phyloP scores from a whole-genome alignment of 1,284 basidiomycete genomes.

The Paramarasmius palmivorus region DNA sequence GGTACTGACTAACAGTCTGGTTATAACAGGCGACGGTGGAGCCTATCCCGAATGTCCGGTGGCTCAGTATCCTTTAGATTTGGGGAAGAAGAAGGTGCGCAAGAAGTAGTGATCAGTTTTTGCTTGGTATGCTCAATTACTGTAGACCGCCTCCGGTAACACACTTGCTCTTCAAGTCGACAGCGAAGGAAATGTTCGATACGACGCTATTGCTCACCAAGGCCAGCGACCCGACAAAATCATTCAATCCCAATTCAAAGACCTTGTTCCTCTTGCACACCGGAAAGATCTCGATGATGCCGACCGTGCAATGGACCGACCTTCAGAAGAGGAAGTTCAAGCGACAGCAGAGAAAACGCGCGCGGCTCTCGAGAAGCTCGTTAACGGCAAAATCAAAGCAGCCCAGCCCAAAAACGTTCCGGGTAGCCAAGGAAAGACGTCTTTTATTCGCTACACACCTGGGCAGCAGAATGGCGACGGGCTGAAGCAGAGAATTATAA shows the following conservation, averaged over 20 bases:
- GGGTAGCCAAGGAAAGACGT: slow-evolving; percentile 75
- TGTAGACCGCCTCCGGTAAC: slow-evolving; percentile 87
- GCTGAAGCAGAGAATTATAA: slow-evolving; percentile 95
- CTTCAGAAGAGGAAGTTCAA: slow-evolving; percentile 88
- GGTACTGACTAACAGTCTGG: slow-evolving; percentile 10
- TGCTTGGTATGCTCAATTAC: slow-evolving; percentile 4
- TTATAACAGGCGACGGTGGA: slow-evolving; percentile 79
- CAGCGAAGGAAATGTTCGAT: slow-evolving; percentile 93
- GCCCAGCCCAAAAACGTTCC: slow-evolving; percentile 91
- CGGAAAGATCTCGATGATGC: slow-evolving; percentile 85
- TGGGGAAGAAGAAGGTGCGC: slow-evolving; percentile 91
- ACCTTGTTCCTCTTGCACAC: slow-evolving; percentile 91
- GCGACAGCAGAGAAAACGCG: slow-evolving; percentile 89
- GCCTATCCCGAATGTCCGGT: slow-evolving; percentile 97
- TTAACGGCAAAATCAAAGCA: slow-evolving; percentile 95
- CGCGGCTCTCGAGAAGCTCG: slow-evolving; percentile 89
- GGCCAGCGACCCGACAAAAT: slow-evolving; percentile 85
- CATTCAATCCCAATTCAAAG: slow-evolving; percentile 96
- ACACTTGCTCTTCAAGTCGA: slow-evolving; percentile 97
- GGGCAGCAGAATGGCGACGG: slow-evolving; percentile 76
- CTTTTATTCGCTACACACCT: slow-evolving; percentile 96
- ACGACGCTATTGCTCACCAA: slow-evolving; percentile 96
- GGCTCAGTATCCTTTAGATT: slow-evolving; percentile 94
- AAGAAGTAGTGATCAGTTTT: not conserved
- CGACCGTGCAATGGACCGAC: slow-evolving; percentile 81